A percentile compares a stretch with the other conserved stretches of the same genome.
These are phyloP conservation scores for Adenanthera pavonina DNA, from an alignment of 306 rosid genomes.

Conservation along the genomic window DNA sequence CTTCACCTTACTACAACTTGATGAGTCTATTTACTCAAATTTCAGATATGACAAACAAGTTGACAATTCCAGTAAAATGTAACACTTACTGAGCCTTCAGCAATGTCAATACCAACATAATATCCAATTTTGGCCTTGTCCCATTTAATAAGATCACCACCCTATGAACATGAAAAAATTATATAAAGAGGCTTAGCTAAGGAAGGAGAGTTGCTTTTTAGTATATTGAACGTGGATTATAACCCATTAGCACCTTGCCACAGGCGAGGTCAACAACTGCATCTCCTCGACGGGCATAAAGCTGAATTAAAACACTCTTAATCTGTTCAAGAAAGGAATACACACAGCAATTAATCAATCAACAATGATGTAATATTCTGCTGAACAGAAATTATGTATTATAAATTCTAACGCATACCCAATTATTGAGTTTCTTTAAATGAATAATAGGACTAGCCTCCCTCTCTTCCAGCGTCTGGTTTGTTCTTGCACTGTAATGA, in stretches of 20 bases:
- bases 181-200: constrained; percentile 26
- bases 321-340: constrained; percentile 59
- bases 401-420: constrained; percentile 56
- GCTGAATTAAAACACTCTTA: constrained; percentile 97
- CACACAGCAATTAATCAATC: constrained; percentile 15
- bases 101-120: constrained; percentile 96
- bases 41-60: constrained; percentile 25
- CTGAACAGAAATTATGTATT: constrained; percentile 1
- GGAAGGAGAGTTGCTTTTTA: constrained; percentile 11
- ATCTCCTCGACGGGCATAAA: constrained; percentile 80
- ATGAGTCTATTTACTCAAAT: constrained; percentile 7
- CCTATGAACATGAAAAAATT: constrained; percentile 52
- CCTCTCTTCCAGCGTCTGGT: constrained; percentile 90
- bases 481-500: constrained; percentile 90
- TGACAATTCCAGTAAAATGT: constrained; percentile 5
- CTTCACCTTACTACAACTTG: constrained; percentile 19
- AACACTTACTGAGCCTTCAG: constrained; percentile 90
- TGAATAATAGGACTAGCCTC: constrained; percentile 92
- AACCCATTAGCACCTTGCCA: constrained; percentile 78
- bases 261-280: constrained; percentile 97
- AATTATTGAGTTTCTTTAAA: constrained; percentile 90
- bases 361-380: constrained; percentile 3
- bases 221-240: constrained; percentile 10
- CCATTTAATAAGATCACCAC: constrained; percentile 99
- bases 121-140: constrained; percentile 96